Conservation (phyloP, 345 rosid species). For the Heritiera fomes region DNA sequence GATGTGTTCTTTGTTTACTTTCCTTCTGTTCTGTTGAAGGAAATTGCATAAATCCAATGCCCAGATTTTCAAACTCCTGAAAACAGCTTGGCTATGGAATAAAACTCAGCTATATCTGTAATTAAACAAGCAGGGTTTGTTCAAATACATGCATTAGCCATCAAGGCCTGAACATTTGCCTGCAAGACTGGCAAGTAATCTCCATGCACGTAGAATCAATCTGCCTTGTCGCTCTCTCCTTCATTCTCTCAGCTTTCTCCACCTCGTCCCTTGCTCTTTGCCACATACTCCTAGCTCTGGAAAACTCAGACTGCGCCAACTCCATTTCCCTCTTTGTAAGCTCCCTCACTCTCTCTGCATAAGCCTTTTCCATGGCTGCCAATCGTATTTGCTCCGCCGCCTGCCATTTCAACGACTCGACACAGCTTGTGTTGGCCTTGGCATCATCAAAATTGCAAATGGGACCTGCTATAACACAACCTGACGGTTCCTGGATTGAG, state of each 20-base stretch:
- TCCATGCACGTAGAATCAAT: conserved; percentile 80
- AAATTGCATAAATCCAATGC: conserved; percentile 30
- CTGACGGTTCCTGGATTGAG: conserved; percentile 44
- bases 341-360: conserved; percentile 94
- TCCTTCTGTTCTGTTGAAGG: conserved; percentile 17
- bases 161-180: conserved; percentile 81
- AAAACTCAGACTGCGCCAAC: conserved; percentile 87
- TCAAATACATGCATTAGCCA: background rate
- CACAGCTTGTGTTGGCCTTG: conserved; percentile 33
- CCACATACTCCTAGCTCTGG: conserved; percentile 85
- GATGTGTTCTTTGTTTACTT: conserved; percentile 8
- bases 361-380: conserved; percentile 83
- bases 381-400: conserved; percentile 86
- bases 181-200: conserved; percentile 97
- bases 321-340: conserved; percentile 89
- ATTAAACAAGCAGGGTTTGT: background rate
- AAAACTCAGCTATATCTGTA: conserved; percentile 14
- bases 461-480: conserved; percentile 26
- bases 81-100: conserved; percentile 24
- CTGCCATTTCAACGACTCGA: conserved; percentile 84
- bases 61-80: conserved; percentile 29
- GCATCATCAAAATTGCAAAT: conserved; percentile 34
- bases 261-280: conserved; percentile 84
- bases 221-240: conserved; percentile 67
- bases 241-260: conserved; percentile 78